Conservation (phyloP, 2,329 filamentous ascomycete genomes). For the Plectosphaerella cucumerina region DNA sequence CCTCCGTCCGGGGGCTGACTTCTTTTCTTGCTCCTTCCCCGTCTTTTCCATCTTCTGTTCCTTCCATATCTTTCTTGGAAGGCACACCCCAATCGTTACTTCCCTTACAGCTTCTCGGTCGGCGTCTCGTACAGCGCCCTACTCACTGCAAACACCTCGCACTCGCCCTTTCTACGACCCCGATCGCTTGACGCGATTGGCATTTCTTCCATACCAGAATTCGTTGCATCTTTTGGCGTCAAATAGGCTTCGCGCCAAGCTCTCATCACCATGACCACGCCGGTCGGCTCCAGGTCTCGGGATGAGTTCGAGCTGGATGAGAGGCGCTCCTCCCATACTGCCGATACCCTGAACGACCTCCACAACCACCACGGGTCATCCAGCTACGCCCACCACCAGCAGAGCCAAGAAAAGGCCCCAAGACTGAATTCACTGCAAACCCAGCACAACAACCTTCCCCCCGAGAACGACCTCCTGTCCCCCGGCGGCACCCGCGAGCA, state of each 20-base stretch:
- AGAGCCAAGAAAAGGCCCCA: conserved; percentile 1
- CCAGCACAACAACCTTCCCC: neutral
- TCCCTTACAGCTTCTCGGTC: neutral
- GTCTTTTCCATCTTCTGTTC: neutral
- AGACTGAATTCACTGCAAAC: conserved; percentile 1
- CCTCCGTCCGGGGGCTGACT: neutral
- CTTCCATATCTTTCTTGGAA: neutral
- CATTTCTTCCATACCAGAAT: neutral
- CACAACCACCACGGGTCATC: conserved; percentile 4
- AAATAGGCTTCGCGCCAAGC: neutral
- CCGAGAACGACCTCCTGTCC: conserved; percentile 1
- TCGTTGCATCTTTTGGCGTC: neutral
- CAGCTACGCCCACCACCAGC: conserved; percentile 6
- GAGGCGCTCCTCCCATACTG: conserved; percentile 11
- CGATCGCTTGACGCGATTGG: neutral
- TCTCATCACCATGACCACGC: neutral
- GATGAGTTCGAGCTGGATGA: conserved; percentile 11
- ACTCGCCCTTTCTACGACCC: neutral
- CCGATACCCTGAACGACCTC: conserved; percentile 10
- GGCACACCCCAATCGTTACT: neutral
- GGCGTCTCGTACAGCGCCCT: neutral
- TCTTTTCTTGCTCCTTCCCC: neutral
- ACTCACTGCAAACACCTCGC: neutral
- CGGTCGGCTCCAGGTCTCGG: neutral
- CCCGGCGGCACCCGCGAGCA: conserved; percentile 18